Evolutionary conservation across 371 early-diverging fungal genomes (phyloP), one percentile per base, ranked within the genome.

Genomic region (Polyrhizophydium stewartii): DNA sequence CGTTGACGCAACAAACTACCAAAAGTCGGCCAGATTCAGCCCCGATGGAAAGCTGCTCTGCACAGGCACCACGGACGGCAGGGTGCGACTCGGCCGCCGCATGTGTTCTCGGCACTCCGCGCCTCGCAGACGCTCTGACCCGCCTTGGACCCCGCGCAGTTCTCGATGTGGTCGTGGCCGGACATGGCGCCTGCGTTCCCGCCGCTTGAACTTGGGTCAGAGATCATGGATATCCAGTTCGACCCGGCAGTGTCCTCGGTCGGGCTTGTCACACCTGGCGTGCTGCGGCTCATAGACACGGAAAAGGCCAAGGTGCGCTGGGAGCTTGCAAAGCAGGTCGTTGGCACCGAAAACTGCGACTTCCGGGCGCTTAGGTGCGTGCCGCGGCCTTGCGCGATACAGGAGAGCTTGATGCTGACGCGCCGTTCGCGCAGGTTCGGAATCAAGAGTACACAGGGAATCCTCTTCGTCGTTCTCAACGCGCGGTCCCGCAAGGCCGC

Each of bases 41-140:
- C 60, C 69, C 5, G 70, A 74, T 56, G 79, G 79, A 2, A 69
- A 62, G 45, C 38, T 67, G 41, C 66, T 78, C 3, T 55, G 71
- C 32, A 76, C 79, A 10, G 79, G 74, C 24, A 65, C 69, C 27
- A 71, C 79, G 6, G 79, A 78, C 49, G 79, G 79, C 59, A 70
- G 69, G 63, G 78, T 78, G 41, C 38, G 50, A 28, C 40, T 1
- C 27, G 55, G 27, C 35, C 21, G 21, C 35, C 12, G 17, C 55
- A 41, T 10, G 37, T 56, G 12, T 5, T 27, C 27, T 28, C 12
- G 50, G 9, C 27, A 21, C 12, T 49, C 50, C 50, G 9, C 21
- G 27, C 21, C 21, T 49, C 12, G 40, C 25, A 7, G 12, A 50
- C 9, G 7, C 12, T 24, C 24, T 24, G 27, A 27, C 12, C 50